These are phyloP conservation scores for Hordeum pubiflorum DNA, from an alignment of 202 grass and related monocot genomes.

Conservation along the genomic window DNA sequence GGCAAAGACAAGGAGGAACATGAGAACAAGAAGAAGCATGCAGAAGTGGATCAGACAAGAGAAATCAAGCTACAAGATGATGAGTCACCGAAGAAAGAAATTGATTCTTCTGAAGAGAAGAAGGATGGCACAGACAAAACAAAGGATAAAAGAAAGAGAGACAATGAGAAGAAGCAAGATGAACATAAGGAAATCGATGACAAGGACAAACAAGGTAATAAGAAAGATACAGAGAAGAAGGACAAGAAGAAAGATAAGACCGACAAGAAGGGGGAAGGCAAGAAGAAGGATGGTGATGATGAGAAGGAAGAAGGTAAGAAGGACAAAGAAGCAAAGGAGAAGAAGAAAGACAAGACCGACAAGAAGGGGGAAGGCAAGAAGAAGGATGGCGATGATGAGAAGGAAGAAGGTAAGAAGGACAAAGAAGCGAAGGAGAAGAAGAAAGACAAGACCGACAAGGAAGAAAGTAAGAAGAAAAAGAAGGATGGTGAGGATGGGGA, in stretches of 20 bases:
- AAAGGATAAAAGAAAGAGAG: constrained; percentile 9
- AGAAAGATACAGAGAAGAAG: constrained; percentile 22
- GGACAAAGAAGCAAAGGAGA: no score
- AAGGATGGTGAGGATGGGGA: background rate
- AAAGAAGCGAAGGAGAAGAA: no score
- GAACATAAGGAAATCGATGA: background rate
- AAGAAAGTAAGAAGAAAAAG: background rate
- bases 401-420: no score
- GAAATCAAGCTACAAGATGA: constrained; percentile 26
- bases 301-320: no score
- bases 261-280: constrained; percentile 21
- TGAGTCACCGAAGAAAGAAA: constrained; percentile 23
- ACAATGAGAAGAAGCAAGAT: constrained; percentile 19
- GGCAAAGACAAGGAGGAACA: no score
- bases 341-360: no score
- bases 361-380: no score
- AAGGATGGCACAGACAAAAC: background rate
- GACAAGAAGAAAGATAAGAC: constrained; percentile 44
- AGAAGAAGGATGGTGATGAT: constrained; percentile 10
- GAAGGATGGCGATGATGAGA: no score
- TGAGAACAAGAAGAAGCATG: background rate
- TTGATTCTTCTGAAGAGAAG: constrained; percentile 11
- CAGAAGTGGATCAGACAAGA: background rate
- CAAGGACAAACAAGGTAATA: background rate
- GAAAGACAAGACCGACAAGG: no score